Percentiles rank a stretch among this genome's conserved stretches.
phyloP scores from a whole-genome alignment of 1,139 yeast genomes.

The Hanseniaspora sp. region DNA sequence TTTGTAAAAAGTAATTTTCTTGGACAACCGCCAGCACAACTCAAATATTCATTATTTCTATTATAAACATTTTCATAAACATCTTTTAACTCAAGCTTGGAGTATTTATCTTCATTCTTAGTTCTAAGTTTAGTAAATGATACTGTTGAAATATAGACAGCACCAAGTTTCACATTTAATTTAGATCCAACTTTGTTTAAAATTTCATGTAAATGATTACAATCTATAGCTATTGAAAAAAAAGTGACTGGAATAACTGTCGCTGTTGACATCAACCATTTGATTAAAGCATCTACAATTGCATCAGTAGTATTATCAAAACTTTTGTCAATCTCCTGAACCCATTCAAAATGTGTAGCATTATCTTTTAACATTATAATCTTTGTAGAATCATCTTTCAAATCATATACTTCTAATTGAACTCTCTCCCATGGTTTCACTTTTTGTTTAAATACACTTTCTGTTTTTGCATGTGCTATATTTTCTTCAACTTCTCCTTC shows the following conservation, averaged over 20 bases:
- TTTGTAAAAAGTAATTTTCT: constrained; percentile 21
- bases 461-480: constrained; percentile 18
- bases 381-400: neutral
- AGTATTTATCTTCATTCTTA: constrained; percentile 20
- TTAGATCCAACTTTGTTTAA: constrained; percentile 23
- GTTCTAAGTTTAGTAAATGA: constrained; percentile 24
- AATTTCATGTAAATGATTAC: constrained; percentile 26
- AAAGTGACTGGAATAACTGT: constrained; percentile 23
- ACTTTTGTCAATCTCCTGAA: neutral
- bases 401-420: constrained; percentile 23
- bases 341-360: neutral
- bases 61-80: constrained; percentile 23
- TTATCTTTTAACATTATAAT: neutral
- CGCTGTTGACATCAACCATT: constrained; percentile 3
- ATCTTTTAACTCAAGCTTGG: constrained; percentile 24
- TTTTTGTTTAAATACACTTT: constrained; percentile 21
- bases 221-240: constrained; percentile 25
- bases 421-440: constrained; percentile 26
- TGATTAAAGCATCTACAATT: neutral
- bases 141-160: constrained; percentile 22
- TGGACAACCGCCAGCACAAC: constrained; percentile 15
- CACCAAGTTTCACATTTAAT: constrained; percentile 24
- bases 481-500: no score
- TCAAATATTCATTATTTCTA: constrained; percentile 19
- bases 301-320: neutral